Conservation (phyloP, 2,329 filamentous ascomycete genomes). For the Cladobotryum mycophilum region DNA sequence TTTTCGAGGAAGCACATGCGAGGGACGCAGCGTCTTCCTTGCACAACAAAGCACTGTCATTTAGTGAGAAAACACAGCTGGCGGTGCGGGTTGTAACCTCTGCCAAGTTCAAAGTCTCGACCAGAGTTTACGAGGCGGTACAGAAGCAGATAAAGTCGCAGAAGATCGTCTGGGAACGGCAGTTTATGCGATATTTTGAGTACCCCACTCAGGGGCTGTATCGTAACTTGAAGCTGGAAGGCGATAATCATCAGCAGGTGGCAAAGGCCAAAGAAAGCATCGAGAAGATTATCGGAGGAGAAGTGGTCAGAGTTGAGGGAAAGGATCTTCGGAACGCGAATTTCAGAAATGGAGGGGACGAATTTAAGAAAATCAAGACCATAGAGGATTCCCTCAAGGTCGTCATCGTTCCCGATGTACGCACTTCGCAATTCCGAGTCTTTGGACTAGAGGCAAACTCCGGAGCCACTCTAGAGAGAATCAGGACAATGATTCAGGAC, state of each 20-base stretch:
- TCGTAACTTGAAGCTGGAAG: slow-evolving; percentile 3
- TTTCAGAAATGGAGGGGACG: neutral
- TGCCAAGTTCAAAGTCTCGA: slow-evolving; percentile 32
- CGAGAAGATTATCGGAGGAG: neutral
- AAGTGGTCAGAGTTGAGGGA: slow-evolving; percentile 2
- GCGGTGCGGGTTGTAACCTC: slow-evolving; percentile 31
- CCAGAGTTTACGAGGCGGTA: slow-evolving; percentile 26
- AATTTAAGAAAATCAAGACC: neutral
- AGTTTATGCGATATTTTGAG: neutral
- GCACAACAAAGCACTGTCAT: slow-evolving; percentile 23
- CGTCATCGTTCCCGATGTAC: slow-evolving; percentile 4
- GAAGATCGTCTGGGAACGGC: neutral
- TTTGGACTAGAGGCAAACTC: neutral
- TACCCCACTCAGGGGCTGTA: neutral
- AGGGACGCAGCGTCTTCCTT: slow-evolving; percentile 16
- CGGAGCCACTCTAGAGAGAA: neutral
- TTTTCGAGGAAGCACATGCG: slow-evolving; percentile 32
- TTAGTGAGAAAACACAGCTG: slow-evolving; percentile 26
- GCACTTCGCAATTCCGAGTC: slow-evolving; percentile 3
- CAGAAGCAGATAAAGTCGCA: slow-evolving; percentile 21
- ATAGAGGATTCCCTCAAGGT: slow-evolving; percentile 2
- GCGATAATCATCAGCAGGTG: neutral
- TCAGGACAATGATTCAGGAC: neutral
- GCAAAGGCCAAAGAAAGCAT: slow-evolving; percentile 1
- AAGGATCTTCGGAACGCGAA: neutral